phyloP scores from a whole-genome alignment of 2,329 filamentous ascomycete genomes.

The Trematosphaeria pertusa region DNA sequence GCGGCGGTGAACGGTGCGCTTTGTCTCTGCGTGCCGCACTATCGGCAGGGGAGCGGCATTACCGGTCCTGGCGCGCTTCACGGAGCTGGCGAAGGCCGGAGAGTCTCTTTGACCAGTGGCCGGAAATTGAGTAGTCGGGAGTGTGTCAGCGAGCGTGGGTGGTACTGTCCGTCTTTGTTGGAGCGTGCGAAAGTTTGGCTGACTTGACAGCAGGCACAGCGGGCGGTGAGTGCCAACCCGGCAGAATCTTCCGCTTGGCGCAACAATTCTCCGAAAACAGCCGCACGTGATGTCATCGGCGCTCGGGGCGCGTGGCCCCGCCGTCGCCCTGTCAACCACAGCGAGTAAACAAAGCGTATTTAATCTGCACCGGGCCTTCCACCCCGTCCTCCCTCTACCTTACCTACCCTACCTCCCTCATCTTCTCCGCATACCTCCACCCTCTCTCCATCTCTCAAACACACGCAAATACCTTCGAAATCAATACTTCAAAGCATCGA shows the following conservation, averaged over 20 bases:
- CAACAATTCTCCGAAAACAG: constrained; percentile 13
- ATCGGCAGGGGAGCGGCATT: no score
- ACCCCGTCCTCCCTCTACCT: constrained; percentile 20
- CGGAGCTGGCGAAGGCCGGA: no score
- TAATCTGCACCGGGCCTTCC: constrained; percentile 37
- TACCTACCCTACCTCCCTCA: constrained; percentile 20
- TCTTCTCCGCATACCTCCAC: constrained; percentile 21
- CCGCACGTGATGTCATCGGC: constrained; percentile 40
- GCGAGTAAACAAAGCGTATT: constrained; percentile 45
- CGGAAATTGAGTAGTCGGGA: no score
- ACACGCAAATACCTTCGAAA: constrained; percentile 34
- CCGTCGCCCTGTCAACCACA: constrained; percentile 39
- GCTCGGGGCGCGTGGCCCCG: constrained; percentile 19
- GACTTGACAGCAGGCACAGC: constrained; percentile 1
- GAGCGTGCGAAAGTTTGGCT: constrained; percentile 5
- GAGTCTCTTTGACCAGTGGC: no score
- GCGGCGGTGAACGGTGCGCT: no score
- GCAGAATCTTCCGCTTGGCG: constrained; percentile 11
- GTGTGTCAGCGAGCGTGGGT: constrained; percentile 3
- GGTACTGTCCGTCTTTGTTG: not conserved
- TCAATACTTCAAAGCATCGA: constrained; percentile 49
- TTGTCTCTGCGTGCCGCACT: no score
- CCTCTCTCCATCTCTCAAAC: constrained; percentile 22
- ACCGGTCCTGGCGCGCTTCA: no score
- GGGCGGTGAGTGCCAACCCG: constrained; percentile 8